phyloP scores from a whole-genome alignment of 768 basidiomycete species.

The Strobilomyces confusus region DNA sequence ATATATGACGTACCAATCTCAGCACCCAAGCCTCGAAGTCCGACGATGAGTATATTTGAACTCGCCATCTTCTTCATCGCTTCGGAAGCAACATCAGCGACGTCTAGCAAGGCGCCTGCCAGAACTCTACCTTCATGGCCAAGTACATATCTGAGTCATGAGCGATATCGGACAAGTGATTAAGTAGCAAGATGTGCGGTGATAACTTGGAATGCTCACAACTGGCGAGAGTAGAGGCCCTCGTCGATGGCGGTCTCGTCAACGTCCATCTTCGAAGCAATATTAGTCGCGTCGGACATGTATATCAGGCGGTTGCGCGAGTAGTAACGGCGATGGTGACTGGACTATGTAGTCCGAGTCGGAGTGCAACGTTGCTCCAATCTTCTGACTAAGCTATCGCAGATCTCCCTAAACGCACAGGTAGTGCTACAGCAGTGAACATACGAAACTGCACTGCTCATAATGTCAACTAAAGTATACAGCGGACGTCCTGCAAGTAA shows the following conservation, averaged over 20 bases:
- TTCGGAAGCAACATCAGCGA: constrained; percentile 34
- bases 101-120: neutral
- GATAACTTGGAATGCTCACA: constrained; percentile 50
- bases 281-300: constrained; percentile 38
- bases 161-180: constrained; percentile 20
- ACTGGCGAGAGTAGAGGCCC: constrained; percentile 88
- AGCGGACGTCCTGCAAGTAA: neutral
- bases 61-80: constrained; percentile 99
- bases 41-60: constrained; percentile 92
- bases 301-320: neutral
- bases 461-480: neutral
- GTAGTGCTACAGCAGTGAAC: neutral
- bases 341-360: neutral
- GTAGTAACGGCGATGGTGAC: constrained; percentile 6
- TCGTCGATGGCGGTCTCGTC: constrained; percentile 90
- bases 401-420: neutral
- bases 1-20: constrained; percentile 71
- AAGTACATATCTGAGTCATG: constrained; percentile 72
- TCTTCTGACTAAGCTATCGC: constrained; percentile 20
- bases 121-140: constrained; percentile 80
- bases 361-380: neutral
- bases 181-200: constrained; percentile 7
- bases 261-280: constrained; percentile 67
- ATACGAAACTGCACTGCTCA: neutral
- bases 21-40: constrained; percentile 87